Conservation (phyloP, 495 filamentous ascomycete species). For the Durotheca rogersii region DNA sequence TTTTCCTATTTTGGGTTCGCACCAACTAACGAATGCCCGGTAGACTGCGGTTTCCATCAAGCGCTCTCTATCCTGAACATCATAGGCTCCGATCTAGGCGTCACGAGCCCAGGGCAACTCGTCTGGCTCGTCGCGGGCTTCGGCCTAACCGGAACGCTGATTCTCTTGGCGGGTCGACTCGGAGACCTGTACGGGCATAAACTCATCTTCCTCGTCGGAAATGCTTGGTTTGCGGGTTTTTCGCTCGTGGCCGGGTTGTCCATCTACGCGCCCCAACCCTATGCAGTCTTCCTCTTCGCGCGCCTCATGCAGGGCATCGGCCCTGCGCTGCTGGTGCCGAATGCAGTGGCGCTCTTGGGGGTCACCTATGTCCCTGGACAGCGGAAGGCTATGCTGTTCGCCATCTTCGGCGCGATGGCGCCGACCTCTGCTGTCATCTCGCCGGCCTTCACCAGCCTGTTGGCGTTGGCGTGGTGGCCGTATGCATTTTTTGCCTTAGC, state of each 20-base stretch:
- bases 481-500: slow-evolving; percentile 63
- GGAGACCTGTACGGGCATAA: slow-evolving; percentile 70
- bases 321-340: slow-evolving; percentile 62
- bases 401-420: slow-evolving; percentile 64
- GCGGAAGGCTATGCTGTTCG: slow-evolving; percentile 65
- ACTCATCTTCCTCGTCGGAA: slow-evolving; percentile 63
- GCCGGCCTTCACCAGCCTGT: slow-evolving; percentile 51
- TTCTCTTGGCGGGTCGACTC: slow-evolving; percentile 63
- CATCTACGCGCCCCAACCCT: slow-evolving; percentile 37
- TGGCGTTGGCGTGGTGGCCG: slow-evolving; percentile 63
- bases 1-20: neutral
- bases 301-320: slow-evolving; percentile 65
- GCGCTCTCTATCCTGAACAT: slow-evolving; percentile 36
- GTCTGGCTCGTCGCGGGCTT: slow-evolving; percentile 58
- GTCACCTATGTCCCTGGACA: slow-evolving; percentile 54
- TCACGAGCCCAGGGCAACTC: slow-evolving; percentile 41
- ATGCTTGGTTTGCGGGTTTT: slow-evolving; percentile 63
- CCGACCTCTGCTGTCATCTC: slow-evolving; percentile 59
- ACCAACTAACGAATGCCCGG: neutral
- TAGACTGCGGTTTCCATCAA: slow-evolving; percentile 37
- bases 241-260: slow-evolving; percentile 60
- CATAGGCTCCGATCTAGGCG: slow-evolving; percentile 50
- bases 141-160: slow-evolving; percentile 69
- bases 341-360: slow-evolving; percentile 62
- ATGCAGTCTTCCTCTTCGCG: slow-evolving; percentile 57